Evolutionary conservation across 441 rosid species (phyloP).

Genomic region (Biscutella laevigata): DNA sequence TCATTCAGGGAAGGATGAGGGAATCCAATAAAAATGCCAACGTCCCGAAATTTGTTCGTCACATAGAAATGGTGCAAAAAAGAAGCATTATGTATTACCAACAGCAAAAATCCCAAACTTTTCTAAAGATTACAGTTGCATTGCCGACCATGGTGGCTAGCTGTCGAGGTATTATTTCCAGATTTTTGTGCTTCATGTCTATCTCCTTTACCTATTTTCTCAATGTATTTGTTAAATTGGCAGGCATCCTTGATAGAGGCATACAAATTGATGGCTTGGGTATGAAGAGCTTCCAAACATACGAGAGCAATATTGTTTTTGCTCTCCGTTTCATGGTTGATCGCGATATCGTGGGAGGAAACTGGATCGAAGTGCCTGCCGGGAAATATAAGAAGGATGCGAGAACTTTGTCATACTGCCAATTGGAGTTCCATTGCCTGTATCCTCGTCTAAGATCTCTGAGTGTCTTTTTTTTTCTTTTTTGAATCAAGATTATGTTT

Average conservation of each 20-base stretch:
- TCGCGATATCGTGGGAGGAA: slow-evolving; percentile 82
- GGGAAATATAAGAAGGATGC: slow-evolving; percentile 68
- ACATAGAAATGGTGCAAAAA: slow-evolving; percentile 65
- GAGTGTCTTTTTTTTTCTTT: no score
- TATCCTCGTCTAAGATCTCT: slow-evolving; percentile 41
- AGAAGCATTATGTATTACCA: slow-evolving; percentile 93
- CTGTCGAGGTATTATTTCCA: slow-evolving; percentile 64
- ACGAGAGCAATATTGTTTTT: slow-evolving; percentile 90
- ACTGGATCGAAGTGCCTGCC: slow-evolving; percentile 90
- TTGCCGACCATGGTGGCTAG: slow-evolving; percentile 88
- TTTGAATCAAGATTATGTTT: no score
- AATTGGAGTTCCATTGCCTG: slow-evolving; percentile 89
- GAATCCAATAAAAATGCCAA: slow-evolving; percentile 58
- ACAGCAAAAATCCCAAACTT: slow-evolving; percentile 63
- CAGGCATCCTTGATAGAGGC: slow-evolving; percentile 95
- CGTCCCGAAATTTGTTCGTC: slow-evolving; percentile 52
- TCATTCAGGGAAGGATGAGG: slow-evolving; percentile 67
- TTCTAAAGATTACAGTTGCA: slow-evolving; percentile 85
- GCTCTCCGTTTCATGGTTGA: slow-evolving; percentile 99
- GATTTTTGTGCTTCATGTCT: slow-evolving; percentile 7
- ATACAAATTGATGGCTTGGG: slow-evolving; percentile 93
- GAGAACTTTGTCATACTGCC: slow-evolving; percentile 64
- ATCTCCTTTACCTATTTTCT: neutral
- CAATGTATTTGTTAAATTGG: slow-evolving; percentile 13
- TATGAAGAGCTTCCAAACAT: slow-evolving; percentile 84